Conservation (phyloP, 1,284 basidiomycete genomes). For the Ustilago sp. region DNA sequence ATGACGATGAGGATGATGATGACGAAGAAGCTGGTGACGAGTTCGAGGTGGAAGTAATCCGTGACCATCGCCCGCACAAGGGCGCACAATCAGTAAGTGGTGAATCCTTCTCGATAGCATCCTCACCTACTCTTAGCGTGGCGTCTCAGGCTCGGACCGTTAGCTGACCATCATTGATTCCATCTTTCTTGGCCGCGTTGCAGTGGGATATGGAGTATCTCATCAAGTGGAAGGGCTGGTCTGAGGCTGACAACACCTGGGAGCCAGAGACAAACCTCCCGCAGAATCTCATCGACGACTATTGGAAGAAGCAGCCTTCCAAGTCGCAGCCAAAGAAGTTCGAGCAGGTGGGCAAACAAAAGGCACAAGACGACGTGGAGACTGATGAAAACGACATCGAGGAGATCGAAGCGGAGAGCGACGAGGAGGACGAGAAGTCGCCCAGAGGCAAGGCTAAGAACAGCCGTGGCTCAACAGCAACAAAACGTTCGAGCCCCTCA, state of each 20-base stretch:
- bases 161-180: neutral
- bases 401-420: slow-evolving; percentile 17
- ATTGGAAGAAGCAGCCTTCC: slow-evolving; percentile 51
- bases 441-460: slow-evolving; percentile 14
- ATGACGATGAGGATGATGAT: slow-evolving; percentile 24
- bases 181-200: neutral
- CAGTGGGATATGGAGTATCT: slow-evolving; percentile 41
- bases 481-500: slow-evolving; percentile 6
- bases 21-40: slow-evolving; percentile 36
- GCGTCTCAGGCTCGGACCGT: neutral
- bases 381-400: slow-evolving; percentile 31
- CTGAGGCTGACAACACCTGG: slow-evolving; percentile 52
- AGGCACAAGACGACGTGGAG: slow-evolving; percentile 9
- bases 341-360: slow-evolving; percentile 24
- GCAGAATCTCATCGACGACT: slow-evolving; percentile 26
- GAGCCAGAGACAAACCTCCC: slow-evolving; percentile 46
- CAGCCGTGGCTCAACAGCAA: slow-evolving; percentile 4
- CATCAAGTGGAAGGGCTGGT: slow-evolving; percentile 56
- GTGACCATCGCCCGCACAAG: slow-evolving; percentile 26
- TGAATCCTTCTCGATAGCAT: neutral
- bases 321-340: slow-evolving; percentile 49
- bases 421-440: slow-evolving; percentile 12
- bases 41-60: slow-evolving; percentile 48
- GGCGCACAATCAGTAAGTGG: slow-evolving; percentile 24
- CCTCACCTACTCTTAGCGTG: neutral